Evolutionary conservation across 139 green algal genomes (phyloP), one percentile per base, ranked within the genome.

Genomic region (Tetraselmis chui): DNA sequence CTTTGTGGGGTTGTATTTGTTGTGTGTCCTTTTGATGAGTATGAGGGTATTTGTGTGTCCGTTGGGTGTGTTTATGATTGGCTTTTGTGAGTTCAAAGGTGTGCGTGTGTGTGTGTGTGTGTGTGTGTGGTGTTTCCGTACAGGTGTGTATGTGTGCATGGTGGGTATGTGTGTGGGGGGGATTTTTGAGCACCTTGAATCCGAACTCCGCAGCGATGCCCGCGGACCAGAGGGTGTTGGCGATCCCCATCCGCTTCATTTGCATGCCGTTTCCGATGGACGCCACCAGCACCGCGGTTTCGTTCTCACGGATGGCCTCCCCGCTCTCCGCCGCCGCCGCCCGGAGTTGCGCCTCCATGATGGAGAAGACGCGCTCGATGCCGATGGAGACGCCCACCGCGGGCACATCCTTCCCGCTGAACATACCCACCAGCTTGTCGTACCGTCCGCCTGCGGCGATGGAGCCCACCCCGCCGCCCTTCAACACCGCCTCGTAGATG

Each of bases 401-500:
- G 1, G 96, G 95, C 76, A 98, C 93, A 79, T 97, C 90, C 87
- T 98, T 98, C 59, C 95, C 93, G 83, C 90, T 95, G 90, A 98
- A 99, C 95, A 98, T 98, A 84, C 96, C 96, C 76, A 99, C 96
- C 82, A 99, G 94, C 79, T 91, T 91, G 90, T 99, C 96, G 85
- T 99, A 99, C 28, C 96, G 85, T 45, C 92, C 92, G 2, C 94
- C 94, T 59, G 94, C 96, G 22, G 96, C 96, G 59, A 99, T 97
- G 79, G 87, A 94, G 31, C 96, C 96, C n/a, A 98, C 94, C 30
- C 91, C 88, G 1, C 81, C 90, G 2, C 92, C 95, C 82, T 92
- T 85, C 27, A 98, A 90, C 75, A 98, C 92, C 0, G 93, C 96
- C 86, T 99, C 96, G 81, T 98, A 99, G 82, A 99, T 99, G 31